Evolutionary conservation across 2,329 filamentous ascomycete species (phyloP).

Genomic region (Aspergillus bombycis): DNA sequence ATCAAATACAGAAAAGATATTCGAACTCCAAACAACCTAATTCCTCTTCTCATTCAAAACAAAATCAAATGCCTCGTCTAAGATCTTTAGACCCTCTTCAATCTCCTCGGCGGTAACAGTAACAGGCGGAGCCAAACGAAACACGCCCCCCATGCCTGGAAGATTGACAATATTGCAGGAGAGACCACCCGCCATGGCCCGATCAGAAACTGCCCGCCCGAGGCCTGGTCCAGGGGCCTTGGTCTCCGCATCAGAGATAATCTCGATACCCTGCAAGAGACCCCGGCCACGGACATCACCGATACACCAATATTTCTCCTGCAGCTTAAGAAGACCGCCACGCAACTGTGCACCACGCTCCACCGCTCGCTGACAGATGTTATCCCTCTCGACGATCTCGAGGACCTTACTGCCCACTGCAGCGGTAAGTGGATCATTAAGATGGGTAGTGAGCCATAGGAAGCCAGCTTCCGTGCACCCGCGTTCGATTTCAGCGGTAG

Average conservation of each 20-base stretch:
- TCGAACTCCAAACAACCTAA: background rate
- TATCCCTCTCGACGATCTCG: constrained; percentile 62
- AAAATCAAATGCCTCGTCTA: constrained; percentile 58
- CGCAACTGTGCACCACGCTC: constrained; percentile 52
- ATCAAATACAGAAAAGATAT: no score
- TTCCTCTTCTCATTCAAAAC: constrained; percentile 8
- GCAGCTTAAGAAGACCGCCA: constrained; percentile 50
- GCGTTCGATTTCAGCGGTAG: constrained; percentile 56
- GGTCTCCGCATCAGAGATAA: constrained; percentile 55
- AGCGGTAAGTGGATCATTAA: constrained; percentile 64
- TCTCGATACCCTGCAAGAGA: constrained; percentile 62
- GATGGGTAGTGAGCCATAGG: constrained; percentile 63
- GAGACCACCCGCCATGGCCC: constrained; percentile 56
- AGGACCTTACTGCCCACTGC: constrained; percentile 65
- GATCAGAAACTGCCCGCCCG: constrained; percentile 51
- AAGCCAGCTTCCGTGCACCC: constrained; percentile 54
- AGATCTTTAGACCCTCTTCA: constrained; percentile 55
- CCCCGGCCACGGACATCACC: constrained; percentile 64
- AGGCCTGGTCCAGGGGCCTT: constrained; percentile 54
- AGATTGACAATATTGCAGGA: constrained; percentile 61
- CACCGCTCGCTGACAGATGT: constrained; percentile 52
- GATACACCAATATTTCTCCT: constrained; percentile 61
- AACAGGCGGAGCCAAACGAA: constrained; percentile 64
- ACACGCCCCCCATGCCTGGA: constrained; percentile 59
- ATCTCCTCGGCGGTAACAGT: constrained; percentile 58